Evolutionary conservation across 1,139 yeast genomes (phyloP).

Genomic region (Scheffersomyces cryptocercus): DNA sequence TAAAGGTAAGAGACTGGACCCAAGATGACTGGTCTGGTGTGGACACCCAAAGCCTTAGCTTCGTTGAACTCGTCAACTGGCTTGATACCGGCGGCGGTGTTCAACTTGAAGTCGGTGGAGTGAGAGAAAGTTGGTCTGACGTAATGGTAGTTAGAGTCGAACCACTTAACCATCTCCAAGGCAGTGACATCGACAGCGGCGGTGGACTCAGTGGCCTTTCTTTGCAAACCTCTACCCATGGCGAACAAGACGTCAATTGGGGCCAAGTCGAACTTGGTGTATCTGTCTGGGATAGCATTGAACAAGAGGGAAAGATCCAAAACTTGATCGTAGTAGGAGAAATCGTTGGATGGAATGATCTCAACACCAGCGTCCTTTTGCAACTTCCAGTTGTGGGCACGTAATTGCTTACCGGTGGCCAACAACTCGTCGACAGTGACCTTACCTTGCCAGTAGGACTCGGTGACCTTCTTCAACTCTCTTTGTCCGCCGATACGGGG

Average conservation of each 20-base stretch:
- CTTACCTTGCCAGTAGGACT: conserved; percentile 98
- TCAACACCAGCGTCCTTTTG: conserved; percentile 98
- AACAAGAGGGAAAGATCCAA: conserved; percentile 88
- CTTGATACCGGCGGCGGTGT: conserved; percentile 70
- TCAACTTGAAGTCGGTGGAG: conserved; percentile 93
- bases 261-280: conserved; percentile 86
- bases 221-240: conserved; percentile 99
- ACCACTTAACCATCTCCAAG: conserved; percentile 99
- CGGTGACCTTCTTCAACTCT: conserved; percentile 98
- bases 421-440: conserved; percentile 82
- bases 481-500: conserved; percentile 99
- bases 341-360: conserved; percentile 94
- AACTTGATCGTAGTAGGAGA: conserved; percentile 97
- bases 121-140: conserved; percentile 99
- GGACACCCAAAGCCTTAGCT: conserved; percentile 94
- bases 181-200: conserved; percentile 98
- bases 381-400: conserved; percentile 96
- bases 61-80: conserved; percentile 97
- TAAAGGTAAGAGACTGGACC: conserved; percentile 95
- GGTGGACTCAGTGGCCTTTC: conserved; percentile 84
- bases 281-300: conserved; percentile 96
- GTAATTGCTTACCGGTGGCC: conserved; percentile 91
- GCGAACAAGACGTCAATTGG: conserved; percentile 94
- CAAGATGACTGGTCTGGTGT: conserved; percentile 94
- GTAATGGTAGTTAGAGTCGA: conserved; percentile 98